Base-by-base conservation (phyloP, 1,139 yeast species). In the Maudiozyma humilis region DNA sequence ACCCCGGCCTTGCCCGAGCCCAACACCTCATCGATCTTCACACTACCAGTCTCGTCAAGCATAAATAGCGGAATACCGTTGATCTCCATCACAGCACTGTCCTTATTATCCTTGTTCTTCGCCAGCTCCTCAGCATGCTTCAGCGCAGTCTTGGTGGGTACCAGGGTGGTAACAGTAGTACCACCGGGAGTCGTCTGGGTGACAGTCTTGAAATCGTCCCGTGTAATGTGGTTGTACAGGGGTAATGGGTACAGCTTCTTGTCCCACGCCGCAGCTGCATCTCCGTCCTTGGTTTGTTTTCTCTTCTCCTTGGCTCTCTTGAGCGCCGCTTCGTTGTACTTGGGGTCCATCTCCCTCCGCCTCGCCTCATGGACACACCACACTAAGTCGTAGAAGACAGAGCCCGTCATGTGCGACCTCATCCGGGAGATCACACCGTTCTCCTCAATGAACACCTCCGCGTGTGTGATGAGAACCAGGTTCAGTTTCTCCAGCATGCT, bases 341-440 rank as follows among this genome's bases (percentile, higher is more conserved):
- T 48, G 10, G 62, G 58, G 44, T 73, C 69, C 42, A 77, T 62
- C 15, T 81, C 78, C 47, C 95, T 69, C 59, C 96, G 72, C 61
- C 95, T 72, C 0, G 96, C 96, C 60, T 89, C 96, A 63, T 89
- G 96, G 41, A 89, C 85, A 60, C 95, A 85, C 91, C 95, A 88
- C 16, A 89, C 91, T 46, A 89, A 72, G 64, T 89, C 97, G 61
- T 89, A 89, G 57, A 89, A 89, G 45, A 89, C 66, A 0, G 96
- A 87, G 0, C 94, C 95, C 0, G 96, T 85, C 55, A 89, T 70
- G 65, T 89, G 97, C 0, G 95, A 85, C 56, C 96, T 73, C 94
- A 88, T 89, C 46, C 93, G 72, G 1, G 86, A 76, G 40, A 89
- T 84, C 29, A 89, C 84, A 15, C 93, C 88, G 20, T 76, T 77